Evolutionary conservation across 441 rosid genomes (phyloP).

Genomic region (Omphalea diandra): DNA sequence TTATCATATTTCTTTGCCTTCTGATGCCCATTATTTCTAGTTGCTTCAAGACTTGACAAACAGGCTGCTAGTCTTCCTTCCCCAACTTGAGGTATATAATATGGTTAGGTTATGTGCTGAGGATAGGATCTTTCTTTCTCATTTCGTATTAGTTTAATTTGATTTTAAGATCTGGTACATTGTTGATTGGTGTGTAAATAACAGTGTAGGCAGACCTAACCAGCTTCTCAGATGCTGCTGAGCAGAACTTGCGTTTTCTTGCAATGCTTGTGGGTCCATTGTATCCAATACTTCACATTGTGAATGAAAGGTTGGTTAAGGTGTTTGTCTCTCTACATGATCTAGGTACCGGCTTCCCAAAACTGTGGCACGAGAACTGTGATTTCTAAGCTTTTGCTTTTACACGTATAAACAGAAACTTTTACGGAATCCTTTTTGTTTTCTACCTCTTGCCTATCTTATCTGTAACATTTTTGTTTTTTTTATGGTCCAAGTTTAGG

Average conservation of each 20-base stretch:
- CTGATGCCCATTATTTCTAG: constrained; percentile 53
- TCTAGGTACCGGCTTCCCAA: background rate
- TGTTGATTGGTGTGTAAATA: constrained; percentile 20
- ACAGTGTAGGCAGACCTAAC: constrained; percentile 58
- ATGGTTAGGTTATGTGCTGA: constrained; percentile 20
- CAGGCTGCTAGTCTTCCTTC: constrained; percentile 69
- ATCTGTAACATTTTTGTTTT: constrained; percentile 1
- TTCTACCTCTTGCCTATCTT: background rate
- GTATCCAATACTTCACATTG: constrained; percentile 67
- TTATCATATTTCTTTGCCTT: constrained; percentile 28
- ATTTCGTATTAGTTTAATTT: background rate
- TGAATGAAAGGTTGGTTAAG: constrained; percentile 66
- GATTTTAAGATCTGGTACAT: background rate
- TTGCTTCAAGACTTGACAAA: constrained; percentile 81
- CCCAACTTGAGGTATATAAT: constrained; percentile 78
- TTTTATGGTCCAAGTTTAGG: background rate
- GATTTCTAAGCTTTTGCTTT: constrained; percentile 15
- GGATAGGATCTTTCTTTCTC: constrained; percentile 20
- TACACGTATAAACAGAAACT: background rate
- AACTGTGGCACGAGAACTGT: constrained; percentile 5
- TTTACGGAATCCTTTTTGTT: background rate
- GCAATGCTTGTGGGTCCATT: constrained; percentile 83
- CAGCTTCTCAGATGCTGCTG: constrained; percentile 60
- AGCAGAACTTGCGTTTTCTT: constrained; percentile 58
- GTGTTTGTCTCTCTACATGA: constrained; percentile 8